These are phyloP conservation scores for Micractinium sp. DNA, from an alignment of 139 green algal genomes.

Conservation along the genomic window DNA sequence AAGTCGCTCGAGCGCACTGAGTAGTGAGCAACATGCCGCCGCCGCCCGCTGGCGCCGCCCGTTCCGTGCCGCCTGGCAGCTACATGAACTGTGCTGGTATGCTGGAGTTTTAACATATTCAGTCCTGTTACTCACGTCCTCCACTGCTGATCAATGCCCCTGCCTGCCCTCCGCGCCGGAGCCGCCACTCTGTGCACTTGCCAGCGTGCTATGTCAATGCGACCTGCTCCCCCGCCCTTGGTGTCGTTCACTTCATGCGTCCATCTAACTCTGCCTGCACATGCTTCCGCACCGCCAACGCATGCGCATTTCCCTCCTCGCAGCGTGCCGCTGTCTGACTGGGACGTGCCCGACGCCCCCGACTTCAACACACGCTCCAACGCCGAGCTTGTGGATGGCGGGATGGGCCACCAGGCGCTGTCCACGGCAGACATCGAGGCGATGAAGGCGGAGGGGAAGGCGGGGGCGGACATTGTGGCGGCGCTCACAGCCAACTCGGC, in stretches of 20 bases:
- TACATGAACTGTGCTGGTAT: no score
- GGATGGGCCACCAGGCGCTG: constrained; percentile 1
- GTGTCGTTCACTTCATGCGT: no score
- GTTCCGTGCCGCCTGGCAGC: no score
- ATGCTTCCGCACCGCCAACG: background rate
- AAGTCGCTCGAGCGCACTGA: constrained; percentile 14
- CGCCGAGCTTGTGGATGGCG: constrained; percentile 18
- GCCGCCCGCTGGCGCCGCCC: background rate
- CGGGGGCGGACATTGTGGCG: constrained; percentile 77
- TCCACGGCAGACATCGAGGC: constrained; percentile 27
- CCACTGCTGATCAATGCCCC: no score
- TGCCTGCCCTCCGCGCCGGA: no score
- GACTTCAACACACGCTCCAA: constrained; percentile 31
- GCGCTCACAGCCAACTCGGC: constrained; percentile 74
- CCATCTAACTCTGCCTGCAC: no score
- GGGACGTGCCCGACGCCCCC: background rate
- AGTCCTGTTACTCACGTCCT: no score
- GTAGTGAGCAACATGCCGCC: constrained; percentile 1
- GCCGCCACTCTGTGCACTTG: no score
- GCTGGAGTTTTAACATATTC: no score
- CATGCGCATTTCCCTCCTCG: background rate
- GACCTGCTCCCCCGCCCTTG: no score
- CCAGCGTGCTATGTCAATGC: no score
- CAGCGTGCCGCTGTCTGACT: constrained; percentile 20
- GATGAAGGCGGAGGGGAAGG: constrained; percentile 33